Base-by-base conservation (phyloP, 306 rosid species). In the Citrullus mucosospermus region DNA sequence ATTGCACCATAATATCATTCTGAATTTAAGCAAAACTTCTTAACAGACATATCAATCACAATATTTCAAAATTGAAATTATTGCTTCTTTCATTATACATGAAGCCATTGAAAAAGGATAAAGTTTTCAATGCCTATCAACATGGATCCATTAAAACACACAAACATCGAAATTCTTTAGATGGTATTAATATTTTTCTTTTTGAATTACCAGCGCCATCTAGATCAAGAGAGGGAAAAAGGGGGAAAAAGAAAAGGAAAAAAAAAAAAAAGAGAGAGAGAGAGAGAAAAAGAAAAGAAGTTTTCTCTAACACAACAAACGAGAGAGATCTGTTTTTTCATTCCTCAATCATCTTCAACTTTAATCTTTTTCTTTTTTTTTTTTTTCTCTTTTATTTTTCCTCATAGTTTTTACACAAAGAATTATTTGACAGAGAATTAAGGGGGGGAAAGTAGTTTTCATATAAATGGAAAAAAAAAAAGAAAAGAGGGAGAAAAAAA, bases 321-420 rank as follows among this genome's bases (percentile, higher is more conserved):
- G 68, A 87, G 87, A 86, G 60, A 73, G 85, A 86, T 82, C 87
- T 87, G 83, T 87, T 90, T 82, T 68, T 83, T 91, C 91, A 91
- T 81, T 85, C 89, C 80, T 82, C 91, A 85, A 85, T 91, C 88
- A 88, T 90, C 85, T 80, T 83, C 83, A 79, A 84, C 92, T 81
- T 86, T 87, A 80, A 87, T 89, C 79, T 80, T 39, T 6, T 43
- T 44, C 14, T 39, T 22, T 10, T 41, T 8, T 32, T 2, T 14
- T 14, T 36, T 36, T 34, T 6, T 62, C 6, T 59, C 9, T 22
- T 9, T 20, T 9, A 17, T 18, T 43, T 16, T 32, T 13, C 18
- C 6, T 41, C 43, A 43, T 84, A 82, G 11, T 46, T 71, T 86
- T 84, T 83, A 83, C 76, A 79, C 84, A 80, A 78, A 78, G 80